phyloP scores from a whole-genome alignment of 2,329 filamentous ascomycete species.

The Fusarium sp. region DNA sequence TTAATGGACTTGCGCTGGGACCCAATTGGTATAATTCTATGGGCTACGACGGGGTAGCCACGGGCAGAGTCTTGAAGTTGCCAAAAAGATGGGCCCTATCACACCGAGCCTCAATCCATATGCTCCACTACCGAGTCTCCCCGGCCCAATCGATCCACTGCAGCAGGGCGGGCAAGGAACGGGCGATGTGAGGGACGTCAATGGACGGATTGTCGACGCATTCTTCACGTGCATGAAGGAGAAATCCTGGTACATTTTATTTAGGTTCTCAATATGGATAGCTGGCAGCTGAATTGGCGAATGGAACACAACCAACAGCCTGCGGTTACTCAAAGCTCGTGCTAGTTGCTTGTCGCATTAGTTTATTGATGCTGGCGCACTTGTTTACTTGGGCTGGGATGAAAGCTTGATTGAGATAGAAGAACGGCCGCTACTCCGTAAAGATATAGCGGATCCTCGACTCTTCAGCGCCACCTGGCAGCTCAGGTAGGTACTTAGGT shows the following conservation, averaged over 20 bases:
- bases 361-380: constrained; percentile 5
- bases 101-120: constrained; percentile 18
- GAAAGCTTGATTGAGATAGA: constrained; percentile 6
- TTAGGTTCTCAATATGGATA: not conserved
- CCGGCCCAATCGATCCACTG: constrained; percentile 14
- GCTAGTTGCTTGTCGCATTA: not conserved
- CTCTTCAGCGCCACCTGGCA: constrained; percentile 15
- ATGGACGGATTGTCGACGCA: not conserved
- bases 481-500: too few species aligned
- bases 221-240: constrained; percentile 11
- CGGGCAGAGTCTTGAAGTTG: constrained; percentile 1
- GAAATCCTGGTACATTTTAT: not conserved
- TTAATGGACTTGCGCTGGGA: constrained; percentile 12
- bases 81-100: constrained; percentile 16
- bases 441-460: constrained; percentile 26
- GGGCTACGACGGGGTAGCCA: not conserved
- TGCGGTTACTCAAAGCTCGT: not conserved
- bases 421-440: constrained; percentile 37
- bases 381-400: not conserved
- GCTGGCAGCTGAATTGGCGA: constrained; percentile 5
- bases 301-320: constrained; percentile 7
- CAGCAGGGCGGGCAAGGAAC: not conserved
- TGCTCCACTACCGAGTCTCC: constrained; percentile 21
- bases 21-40: constrained; percentile 1
- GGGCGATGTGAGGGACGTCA: not conserved